Conservation (phyloP, 176 grass and related monocot species). For the Saccharum officinarum region DNA sequence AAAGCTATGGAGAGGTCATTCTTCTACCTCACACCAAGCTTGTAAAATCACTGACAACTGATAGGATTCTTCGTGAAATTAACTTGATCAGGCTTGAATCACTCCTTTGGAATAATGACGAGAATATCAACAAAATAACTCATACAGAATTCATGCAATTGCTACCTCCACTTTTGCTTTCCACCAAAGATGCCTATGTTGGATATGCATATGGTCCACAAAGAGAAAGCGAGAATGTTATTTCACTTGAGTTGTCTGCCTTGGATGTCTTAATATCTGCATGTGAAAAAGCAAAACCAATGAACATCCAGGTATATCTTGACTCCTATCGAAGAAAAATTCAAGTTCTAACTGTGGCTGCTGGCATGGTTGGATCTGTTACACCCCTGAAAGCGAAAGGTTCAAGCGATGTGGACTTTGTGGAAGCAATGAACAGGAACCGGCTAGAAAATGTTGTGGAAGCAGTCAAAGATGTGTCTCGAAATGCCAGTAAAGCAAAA, state of each 20-base stretch:
- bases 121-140: constrained; percentile 79
- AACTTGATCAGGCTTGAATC: constrained; percentile 91
- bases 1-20: constrained; percentile 49
- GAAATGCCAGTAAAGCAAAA: constrained; percentile 65
- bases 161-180: constrained; percentile 87
- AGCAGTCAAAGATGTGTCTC: constrained; percentile 72
- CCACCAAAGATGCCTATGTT: constrained; percentile 73
- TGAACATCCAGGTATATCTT: constrained; percentile 82
- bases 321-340: constrained; percentile 82
- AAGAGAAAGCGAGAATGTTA: constrained; percentile 55
- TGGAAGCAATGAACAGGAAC: constrained; percentile 57
- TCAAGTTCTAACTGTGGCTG: constrained; percentile 73
- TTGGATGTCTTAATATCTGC: constrained; percentile 89
- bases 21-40: constrained; percentile 79
- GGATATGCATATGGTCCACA: constrained; percentile 44
- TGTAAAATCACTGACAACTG: constrained; percentile 68
- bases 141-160: constrained; percentile 79
- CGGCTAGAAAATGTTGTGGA: constrained; percentile 70
- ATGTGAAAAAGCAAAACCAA: constrained; percentile 81
- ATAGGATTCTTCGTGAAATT: constrained; percentile 89
- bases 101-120: constrained; percentile 79
- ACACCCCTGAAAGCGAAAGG: constrained; percentile 26
- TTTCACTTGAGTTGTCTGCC: constrained; percentile 74
- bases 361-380: constrained; percentile 63
- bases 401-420: constrained; percentile 55